These are phyloP conservation scores for Phoenix dactylifera DNA, from an alignment of 176 grass and related monocot species.

Conservation along the genomic window DNA sequence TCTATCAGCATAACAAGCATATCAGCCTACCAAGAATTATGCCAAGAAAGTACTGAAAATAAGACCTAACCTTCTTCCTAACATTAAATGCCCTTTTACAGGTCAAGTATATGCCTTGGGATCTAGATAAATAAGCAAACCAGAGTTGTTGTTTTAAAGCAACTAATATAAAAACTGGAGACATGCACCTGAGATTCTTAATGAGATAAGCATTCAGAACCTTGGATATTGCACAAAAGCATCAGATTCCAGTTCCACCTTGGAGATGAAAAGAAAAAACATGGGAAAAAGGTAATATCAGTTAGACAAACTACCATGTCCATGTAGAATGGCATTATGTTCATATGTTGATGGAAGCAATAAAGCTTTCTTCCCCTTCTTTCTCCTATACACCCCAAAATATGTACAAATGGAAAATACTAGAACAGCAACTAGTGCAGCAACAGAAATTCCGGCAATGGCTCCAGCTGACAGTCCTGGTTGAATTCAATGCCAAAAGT, in stretches of 20 bases:
- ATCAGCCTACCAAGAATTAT: no score
- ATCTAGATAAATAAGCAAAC: no score
- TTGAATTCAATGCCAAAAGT: neutral
- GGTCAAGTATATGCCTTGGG: no score
- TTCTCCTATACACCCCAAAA: slow-evolving; percentile 6
- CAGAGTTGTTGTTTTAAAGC: no score
- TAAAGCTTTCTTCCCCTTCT: neutral
- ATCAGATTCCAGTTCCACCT: neutral
- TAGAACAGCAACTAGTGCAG: slow-evolving; percentile 2
- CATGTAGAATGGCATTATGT: neutral
- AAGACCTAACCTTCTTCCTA: no score
- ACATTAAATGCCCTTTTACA: no score
- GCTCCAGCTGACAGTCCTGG: slow-evolving; percentile 5
- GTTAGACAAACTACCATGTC: slow-evolving; percentile 6
- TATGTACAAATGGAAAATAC: neutral
- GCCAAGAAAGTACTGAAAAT: no score
- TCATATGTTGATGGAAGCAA: neutral
- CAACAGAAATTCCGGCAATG: neutral
- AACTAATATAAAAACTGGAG: no score
- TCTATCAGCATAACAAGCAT: no score
- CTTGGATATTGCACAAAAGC: no score
- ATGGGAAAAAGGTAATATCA: neutral
- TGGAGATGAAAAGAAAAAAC: neutral
- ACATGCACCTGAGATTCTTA: no score
- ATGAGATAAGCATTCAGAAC: no score